Evolutionary conservation across 495 filamentous ascomycete species (phyloP), one percentile per base, ranked within the genome.

Genomic region (Lepraria neglecta): DNA sequence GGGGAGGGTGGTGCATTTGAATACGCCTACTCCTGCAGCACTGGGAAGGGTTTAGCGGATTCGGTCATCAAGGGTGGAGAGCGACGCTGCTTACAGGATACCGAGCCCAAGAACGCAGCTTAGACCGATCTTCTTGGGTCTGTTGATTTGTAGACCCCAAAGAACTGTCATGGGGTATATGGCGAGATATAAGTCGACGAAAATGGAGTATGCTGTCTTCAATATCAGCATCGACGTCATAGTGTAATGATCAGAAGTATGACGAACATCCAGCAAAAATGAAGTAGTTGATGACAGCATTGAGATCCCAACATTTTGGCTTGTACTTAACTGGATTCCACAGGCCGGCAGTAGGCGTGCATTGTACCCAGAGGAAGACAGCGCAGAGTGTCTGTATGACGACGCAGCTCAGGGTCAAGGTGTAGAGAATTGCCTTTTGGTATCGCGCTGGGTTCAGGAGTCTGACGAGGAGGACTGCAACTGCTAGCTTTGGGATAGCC

Each of bases 161-260:
- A 60, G 51, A 11, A 60, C 58, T 12, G 31, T 51, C 21, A 60
- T 45, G 1, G 58, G 47, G 15, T 51, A 51, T 5, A 45, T 33
- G 35, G 58, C 47, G n/a, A 60, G 17, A 6, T 17, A 30, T 14
- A 60, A 27, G n/a, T 60, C 58, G 4, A 60, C 12, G 33, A 53
- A 60, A 7, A 45, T 45, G 35, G 5, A 31, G 24, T 53, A 60
- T 24, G 24, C 24, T 24, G 24, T 24, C 24, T 24, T 2, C 24
- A 24, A 24, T 24, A 24, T 24, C 24, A 24, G 24, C 24, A 2
- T 24, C 24, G 24, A 24, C 24, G 24, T 24, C 24, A n/a, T n/a
- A 24, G 24, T 24, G 24, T 24, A 24, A 24, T 24, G 1, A 24
- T 2, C 24, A 24, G 24, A 24, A 24, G 24, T 24, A 24, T 24